These are phyloP conservation scores for Boechera retrofracta DNA, from an alignment of 345 rosid genomes.

Conservation along the genomic window DNA sequence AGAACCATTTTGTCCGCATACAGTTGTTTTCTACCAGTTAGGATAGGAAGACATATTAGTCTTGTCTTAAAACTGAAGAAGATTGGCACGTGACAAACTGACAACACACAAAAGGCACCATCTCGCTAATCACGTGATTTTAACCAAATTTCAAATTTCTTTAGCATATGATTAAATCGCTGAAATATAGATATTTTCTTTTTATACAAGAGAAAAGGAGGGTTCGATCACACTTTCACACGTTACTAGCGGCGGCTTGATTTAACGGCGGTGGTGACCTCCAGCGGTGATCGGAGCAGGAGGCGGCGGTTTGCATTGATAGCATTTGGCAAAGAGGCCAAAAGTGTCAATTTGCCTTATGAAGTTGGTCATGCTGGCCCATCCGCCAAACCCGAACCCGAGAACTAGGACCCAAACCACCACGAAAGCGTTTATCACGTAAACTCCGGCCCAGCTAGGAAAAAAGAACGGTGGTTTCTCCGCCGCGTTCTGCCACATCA, in stretches of 20 bases:
- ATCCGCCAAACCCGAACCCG: constrained; percentile 97
- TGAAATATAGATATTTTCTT: background rate
- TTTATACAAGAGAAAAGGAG: constrained; percentile 2
- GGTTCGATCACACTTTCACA: constrained; percentile 21
- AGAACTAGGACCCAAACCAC: constrained; percentile 85
- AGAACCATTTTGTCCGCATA: constrained; percentile 25
- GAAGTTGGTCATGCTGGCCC: constrained; percentile 97
- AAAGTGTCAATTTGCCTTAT: constrained; percentile 80
- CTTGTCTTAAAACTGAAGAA: constrained; percentile 27
- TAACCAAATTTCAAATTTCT: background rate
- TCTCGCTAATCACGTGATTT: constrained; percentile 26
- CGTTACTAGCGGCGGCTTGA: constrained; percentile 1
- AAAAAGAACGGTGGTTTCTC: constrained; percentile 85
- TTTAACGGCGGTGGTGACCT: constrained; percentile 50
- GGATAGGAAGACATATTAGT: constrained; percentile 4
- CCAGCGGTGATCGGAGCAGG: constrained; percentile 42
- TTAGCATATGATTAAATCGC: background rate
- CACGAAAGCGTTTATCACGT: constrained; percentile 63
- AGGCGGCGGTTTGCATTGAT: constrained; percentile 76
- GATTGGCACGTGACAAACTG: constrained; percentile 17
- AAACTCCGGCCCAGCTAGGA: constrained; percentile 85
- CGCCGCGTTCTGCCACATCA: constrained; percentile 73
- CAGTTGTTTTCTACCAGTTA: constrained; percentile 31
- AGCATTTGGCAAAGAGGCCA: constrained; percentile 93
- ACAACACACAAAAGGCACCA: constrained; percentile 9